phyloP scores from a whole-genome alignment of 148 eudicot genomes.

The Amaranthus hypochondriacus region DNA sequence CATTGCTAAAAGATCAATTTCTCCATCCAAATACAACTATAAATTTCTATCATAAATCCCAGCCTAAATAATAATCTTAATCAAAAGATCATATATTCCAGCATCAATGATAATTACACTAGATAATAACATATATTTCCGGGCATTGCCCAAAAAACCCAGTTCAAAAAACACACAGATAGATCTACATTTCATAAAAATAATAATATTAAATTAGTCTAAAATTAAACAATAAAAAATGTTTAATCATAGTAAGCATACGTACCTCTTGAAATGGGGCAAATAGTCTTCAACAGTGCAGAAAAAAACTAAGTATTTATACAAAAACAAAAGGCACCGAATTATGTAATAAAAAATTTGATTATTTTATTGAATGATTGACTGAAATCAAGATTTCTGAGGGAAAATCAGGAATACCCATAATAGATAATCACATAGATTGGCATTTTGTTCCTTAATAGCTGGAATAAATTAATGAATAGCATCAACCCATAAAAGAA shows the following conservation, averaged over 20 bases:
- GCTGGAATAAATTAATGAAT: conserved; percentile 22
- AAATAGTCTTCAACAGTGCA: conserved; percentile 5
- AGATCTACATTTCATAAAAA: too few species aligned
- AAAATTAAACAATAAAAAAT: neutral
- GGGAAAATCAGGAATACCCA: conserved; percentile 9
- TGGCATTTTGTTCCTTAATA: conserved; percentile 22
- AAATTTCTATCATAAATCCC: neutral
- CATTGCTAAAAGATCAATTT: conserved; percentile 1
- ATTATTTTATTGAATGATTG: neutral
- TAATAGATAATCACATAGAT: conserved; percentile 20
- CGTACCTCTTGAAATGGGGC: conserved; percentile 25
- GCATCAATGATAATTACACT: neutral
- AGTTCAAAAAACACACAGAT: neutral
- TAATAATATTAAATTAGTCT: neutral
- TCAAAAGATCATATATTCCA: neutral
- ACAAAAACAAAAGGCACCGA: conserved; percentile 5
- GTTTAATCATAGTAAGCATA: neutral
- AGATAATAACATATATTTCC: neutral
- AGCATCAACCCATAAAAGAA: conserved; percentile 8
- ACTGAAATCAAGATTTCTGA: conserved; percentile 11
- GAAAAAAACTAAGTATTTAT: neutral
- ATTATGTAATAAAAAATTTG: neutral
- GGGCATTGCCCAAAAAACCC: neutral
- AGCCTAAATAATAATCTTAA: neutral
- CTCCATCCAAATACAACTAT: neutral